phyloP scores from a whole-genome alignment of 2,329 filamentous ascomycete species.

The Furcasterigmium furcatum region DNA sequence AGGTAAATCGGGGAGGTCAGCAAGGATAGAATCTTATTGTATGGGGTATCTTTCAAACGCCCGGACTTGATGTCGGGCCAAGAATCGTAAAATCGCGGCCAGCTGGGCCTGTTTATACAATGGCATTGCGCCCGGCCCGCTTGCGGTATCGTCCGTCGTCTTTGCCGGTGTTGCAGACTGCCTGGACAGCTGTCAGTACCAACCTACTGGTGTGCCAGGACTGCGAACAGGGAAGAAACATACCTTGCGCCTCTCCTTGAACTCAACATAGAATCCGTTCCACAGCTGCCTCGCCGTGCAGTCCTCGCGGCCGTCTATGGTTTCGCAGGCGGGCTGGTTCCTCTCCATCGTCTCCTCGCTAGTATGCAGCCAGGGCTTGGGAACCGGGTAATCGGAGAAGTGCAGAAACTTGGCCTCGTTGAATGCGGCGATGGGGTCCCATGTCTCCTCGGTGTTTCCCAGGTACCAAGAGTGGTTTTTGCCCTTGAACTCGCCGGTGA shows the following conservation, averaged over 20 bases:
- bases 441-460: slow-evolving; percentile 37
- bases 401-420: slow-evolving; percentile 59
- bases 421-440: slow-evolving; percentile 50
- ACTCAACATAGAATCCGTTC: background rate
- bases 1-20: background rate
- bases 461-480: slow-evolving; percentile 42
- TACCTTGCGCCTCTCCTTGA: slow-evolving; percentile 2
- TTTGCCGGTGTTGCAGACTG: no score
- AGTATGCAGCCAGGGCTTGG: slow-evolving; percentile 12
- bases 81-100: background rate
- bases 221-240: no score
- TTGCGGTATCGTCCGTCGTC: background rate
- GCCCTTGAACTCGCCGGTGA: slow-evolving; percentile 58
- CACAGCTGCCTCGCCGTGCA: slow-evolving; percentile 8
- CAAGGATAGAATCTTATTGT: background rate
- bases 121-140: background rate
- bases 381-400: slow-evolving; percentile 18
- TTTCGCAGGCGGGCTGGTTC: slow-evolving; percentile 4
- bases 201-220: no score
- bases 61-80: background rate
- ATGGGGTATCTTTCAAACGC: background rate
- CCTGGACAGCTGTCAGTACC: background rate
- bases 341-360: slow-evolving; percentile 5
- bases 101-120: background rate
- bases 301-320: slow-evolving; percentile 2